These are phyloP conservation scores for Phytophthora meadii DNA, from an alignment of 352 stramenopile species.

Conservation along the genomic window DNA sequence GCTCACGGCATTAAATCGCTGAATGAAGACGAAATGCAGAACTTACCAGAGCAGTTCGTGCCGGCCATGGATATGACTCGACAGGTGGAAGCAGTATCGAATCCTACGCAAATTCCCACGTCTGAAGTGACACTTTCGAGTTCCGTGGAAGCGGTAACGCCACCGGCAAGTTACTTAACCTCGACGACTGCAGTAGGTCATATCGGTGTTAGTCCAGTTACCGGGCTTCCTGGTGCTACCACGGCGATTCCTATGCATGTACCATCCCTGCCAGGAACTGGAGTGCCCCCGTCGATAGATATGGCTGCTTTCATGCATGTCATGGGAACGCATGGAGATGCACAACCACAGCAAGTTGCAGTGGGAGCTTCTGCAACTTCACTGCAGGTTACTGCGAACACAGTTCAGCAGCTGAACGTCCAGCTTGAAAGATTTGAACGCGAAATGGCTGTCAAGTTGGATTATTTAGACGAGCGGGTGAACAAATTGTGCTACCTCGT, in stretches of 20 bases:
- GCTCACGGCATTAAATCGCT: conserved; percentile 68
- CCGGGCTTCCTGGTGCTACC: background rate
- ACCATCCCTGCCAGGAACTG: background rate
- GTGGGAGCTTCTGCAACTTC: conserved; percentile 3
- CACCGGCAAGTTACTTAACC: conserved; percentile 12
- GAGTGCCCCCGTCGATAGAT: conserved; percentile 10
- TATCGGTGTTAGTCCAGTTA: background rate
- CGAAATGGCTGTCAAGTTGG: conserved; percentile 59
- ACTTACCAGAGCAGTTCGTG: conserved; percentile 62
- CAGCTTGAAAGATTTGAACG: conserved; percentile 63
- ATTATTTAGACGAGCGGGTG: conserved; percentile 71
- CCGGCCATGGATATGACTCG: conserved; percentile 64
- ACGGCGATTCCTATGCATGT: background rate
- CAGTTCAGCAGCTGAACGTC: conserved; percentile 49
- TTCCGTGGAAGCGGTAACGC: background rate
- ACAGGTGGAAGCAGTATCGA: conserved; percentile 1
- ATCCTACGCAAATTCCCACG: conserved; percentile 1
- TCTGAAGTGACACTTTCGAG: background rate
- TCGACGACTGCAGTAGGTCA: conserved; percentile 5
- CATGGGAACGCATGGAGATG: conserved; percentile 4
- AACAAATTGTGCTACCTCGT: conserved; percentile 61
- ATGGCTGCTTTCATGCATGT: conserved; percentile 17
- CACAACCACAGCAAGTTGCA: background rate
- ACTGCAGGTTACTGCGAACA: conserved; percentile 39
- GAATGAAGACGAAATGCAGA: conserved; percentile 54